Evolutionary conservation across 768 basidiomycete genomes (phyloP), one percentile per base, ranked within the genome.

Genomic region (Boletus rubroflammeus): DNA sequence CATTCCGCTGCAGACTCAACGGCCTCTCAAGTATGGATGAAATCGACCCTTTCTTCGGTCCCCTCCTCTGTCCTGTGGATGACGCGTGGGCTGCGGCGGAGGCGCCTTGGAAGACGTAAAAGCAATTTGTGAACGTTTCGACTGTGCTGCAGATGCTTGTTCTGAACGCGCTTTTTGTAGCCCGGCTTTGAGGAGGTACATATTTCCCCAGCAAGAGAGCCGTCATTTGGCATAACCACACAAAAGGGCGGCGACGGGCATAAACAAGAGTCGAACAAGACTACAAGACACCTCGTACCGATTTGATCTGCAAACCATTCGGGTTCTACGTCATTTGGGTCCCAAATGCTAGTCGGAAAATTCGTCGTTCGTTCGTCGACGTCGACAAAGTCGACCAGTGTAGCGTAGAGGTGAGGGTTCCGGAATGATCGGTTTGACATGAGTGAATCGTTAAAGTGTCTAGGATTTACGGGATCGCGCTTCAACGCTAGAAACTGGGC

Each of bases 371-470:
- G 81, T 69, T 98, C 96, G 63, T 96, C 86, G 15, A 95, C 88
- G 54, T 89, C 88, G 15, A 97, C 85, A 67, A 95, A 97, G 65
- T 97, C 92, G 57, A 99, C 95, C 2, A 99, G 82, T 62, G 93
- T 93, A 13, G 90, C 78, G 70, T 96, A 97, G n/a, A 98, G 81
- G 65, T 97, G 92, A 0, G 96, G 96, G 65, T 99, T 99, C 26
- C 93, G 85, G 73, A 98, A 99, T 5, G 93, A 86, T 41, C 92
- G 86, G 60, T 90, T 92, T 8, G 86, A 83, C 85, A 98, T 92
- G 39, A 99, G 80, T 2, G 91, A 91, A 69, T 97, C 93, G 69
- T 98, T 99, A 75, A 97, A 98, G 70, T 97, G 94, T 61, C 86
- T 85, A 1, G 89, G 87, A 62, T 81, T 79, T 2, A 57, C 55